phyloP scores from a whole-genome alignment of 495 filamentous ascomycete genomes.

The Podospora comata region DNA sequence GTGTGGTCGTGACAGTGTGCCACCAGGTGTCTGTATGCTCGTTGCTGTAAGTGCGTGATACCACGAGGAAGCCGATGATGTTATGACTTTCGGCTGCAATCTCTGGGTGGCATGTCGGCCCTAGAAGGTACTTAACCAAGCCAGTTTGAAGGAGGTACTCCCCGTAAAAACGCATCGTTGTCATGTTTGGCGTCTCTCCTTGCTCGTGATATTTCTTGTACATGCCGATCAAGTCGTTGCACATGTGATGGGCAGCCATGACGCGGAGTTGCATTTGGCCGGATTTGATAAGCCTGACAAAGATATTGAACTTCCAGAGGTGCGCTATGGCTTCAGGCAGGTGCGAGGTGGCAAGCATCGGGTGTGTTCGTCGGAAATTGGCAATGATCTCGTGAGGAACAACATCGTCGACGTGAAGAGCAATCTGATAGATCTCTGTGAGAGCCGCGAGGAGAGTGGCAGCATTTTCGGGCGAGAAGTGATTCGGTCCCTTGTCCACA shows the following conservation, averaged over 20 bases:
- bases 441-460: slow-evolving; percentile 35
- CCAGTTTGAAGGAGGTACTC: slow-evolving; percentile 60
- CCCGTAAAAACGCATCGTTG: slow-evolving; percentile 62
- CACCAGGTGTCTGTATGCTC: slow-evolving; percentile 77
- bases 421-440: slow-evolving; percentile 39
- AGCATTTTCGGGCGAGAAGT: slow-evolving; percentile 44
- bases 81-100: slow-evolving; percentile 78
- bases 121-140: slow-evolving; percentile 81
- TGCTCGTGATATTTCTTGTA: slow-evolving; percentile 49
- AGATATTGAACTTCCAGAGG: slow-evolving; percentile 67
- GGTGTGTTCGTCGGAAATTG: slow-evolving; percentile 31
- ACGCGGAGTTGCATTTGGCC: slow-evolving; percentile 90
- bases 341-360: slow-evolving; percentile 27
- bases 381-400: slow-evolving; percentile 34
- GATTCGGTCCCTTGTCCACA: slow-evolving; percentile 49
- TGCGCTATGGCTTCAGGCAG: slow-evolving; percentile 50
- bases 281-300: slow-evolving; percentile 69
- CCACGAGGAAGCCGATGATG: slow-evolving; percentile 83
- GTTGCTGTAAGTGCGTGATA: slow-evolving; percentile 70
- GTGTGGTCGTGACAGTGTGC: slow-evolving; percentile 76
- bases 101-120: slow-evolving; percentile 87
- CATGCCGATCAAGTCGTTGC: slow-evolving; percentile 62
- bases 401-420: slow-evolving; percentile 39
- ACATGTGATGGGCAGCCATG: slow-evolving; percentile 66
- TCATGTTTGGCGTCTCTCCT: slow-evolving; percentile 41